A percentile compares a stretch with the other conserved stretches of the same genome.
Evolutionary conservation across 768 basidiomycete genomes (phyloP).

Genomic region (Tricholoma flavovirens): DNA sequence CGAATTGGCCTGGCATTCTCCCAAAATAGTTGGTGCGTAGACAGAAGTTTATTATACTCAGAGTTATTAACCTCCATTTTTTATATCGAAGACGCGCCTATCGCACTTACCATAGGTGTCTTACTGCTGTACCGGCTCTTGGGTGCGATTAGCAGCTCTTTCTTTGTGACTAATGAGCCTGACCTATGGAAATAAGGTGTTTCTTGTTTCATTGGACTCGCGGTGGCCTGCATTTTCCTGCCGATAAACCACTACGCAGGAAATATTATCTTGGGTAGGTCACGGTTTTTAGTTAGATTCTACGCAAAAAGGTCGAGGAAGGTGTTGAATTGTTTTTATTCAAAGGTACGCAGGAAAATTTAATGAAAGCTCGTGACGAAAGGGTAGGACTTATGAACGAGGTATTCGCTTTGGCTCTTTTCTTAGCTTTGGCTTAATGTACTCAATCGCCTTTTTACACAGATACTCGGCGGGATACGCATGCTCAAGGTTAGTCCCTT

Average conservation of each 20-base stretch:
- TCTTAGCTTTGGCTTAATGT: neutral
- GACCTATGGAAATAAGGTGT: conserved; percentile 31
- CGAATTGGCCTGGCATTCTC: conserved; percentile 78
- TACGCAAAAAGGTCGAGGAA: no score
- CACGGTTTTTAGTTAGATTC: no score
- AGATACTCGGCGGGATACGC: conserved; percentile 83
- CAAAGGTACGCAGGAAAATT: conserved; percentile 62
- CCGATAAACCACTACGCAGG: conserved; percentile 85
- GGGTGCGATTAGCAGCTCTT: no score
- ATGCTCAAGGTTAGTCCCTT: conserved; percentile 66
- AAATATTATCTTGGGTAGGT: conserved; percentile 55
- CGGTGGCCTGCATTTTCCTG: conserved; percentile 61
- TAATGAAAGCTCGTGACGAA: conserved; percentile 92
- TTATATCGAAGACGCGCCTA: conserved; percentile 53
- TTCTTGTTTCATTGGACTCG: conserved; percentile 74
- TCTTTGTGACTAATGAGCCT: no score
- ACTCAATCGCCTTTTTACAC: neutral
- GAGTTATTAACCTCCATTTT: no score
- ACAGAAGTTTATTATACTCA: neutral
- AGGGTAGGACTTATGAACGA: conserved; percentile 89
- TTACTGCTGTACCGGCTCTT: conserved; percentile 65
- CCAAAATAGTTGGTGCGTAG: conserved; percentile 58
- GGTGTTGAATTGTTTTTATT: no score
- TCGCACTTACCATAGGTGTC: conserved; percentile 72
- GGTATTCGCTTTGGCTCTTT: conserved; percentile 14